Conservation (phyloP, 768 basidiomycete species). For the Termitomyces sp. region DNA sequence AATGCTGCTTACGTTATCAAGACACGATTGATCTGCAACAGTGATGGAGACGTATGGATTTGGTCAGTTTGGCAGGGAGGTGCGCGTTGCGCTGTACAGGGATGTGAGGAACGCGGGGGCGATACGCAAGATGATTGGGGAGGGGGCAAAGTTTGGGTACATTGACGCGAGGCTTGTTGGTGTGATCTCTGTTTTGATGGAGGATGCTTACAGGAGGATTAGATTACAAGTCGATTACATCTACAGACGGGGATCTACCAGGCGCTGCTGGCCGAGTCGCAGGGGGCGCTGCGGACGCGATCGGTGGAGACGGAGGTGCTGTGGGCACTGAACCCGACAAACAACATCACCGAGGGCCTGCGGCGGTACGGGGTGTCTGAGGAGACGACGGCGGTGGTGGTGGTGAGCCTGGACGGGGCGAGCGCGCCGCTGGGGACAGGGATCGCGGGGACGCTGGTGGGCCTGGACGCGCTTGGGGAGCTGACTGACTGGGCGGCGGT, state of each 20-base stretch:
- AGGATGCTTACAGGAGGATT: not conserved
- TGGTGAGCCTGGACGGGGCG: slow-evolving; percentile 55
- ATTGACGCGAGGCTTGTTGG: slow-evolving; percentile 80
- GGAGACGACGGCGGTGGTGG: slow-evolving; percentile 54
- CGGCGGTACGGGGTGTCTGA: slow-evolving; percentile 81
- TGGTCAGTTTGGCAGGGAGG: slow-evolving; percentile 42
- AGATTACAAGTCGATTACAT: slow-evolving; percentile 82
- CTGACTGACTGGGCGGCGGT: slow-evolving; percentile 70
- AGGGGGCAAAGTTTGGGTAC: slow-evolving; percentile 79
- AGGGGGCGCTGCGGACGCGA: slow-evolving; percentile 65
- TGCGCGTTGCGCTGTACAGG: slow-evolving; percentile 62
- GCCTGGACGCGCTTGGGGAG: slow-evolving; percentile 35
- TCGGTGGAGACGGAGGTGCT: slow-evolving; percentile 90
- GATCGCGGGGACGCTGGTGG: slow-evolving; percentile 51
- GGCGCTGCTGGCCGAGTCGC: slow-evolving; percentile 63
- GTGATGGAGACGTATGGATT: slow-evolving; percentile 53
- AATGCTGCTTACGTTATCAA: not conserved
- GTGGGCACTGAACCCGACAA: slow-evolving; percentile 81
- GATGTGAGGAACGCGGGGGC: slow-evolving; percentile 57
- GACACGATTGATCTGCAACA: not conserved
- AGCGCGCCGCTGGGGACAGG: slow-evolving; percentile 47
- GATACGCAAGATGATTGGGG: slow-evolving; percentile 62
- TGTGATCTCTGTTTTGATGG: slow-evolving; percentile 19
- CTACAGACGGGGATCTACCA: slow-evolving; percentile 82
- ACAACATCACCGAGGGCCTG: slow-evolving; percentile 89